Evolutionary conservation across 345 rosid species (phyloP), one percentile per base, ranked within the genome.

Genomic region (Citrus glauca): DNA sequence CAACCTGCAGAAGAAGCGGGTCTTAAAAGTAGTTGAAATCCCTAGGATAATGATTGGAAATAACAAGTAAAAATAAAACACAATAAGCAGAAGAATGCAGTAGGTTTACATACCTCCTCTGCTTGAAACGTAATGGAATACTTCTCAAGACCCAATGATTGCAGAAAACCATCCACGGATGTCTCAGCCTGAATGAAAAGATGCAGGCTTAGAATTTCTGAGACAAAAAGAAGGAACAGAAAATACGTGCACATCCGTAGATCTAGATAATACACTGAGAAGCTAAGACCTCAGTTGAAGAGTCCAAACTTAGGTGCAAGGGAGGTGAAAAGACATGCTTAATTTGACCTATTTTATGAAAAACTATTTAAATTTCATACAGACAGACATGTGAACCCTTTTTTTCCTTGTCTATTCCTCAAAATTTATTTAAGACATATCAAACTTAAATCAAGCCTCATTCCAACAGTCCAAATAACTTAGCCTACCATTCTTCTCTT

Each of bases 101-200:
- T 16, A 72, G 71, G 42, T 65, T 42, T 37, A 75, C 86, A 66
- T 86, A 96, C 99, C 83, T 96, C 99, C 87, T 96, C 99, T 50
- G 91, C 99, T 83, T 94, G 97, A 82, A 96, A 96, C 70, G 92
- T 88, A 69, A 95, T 94, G 0, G 91, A 85, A 81, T 96, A 96
- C 69, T 94, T 96, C 81, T 94, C 98, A 14, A 96, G 92, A 80
- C 93, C 97, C 87, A 96, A 76, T 10, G 98, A 96, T 80, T 79
- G 91, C 82, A 96, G 85, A 80, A 96, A 96, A 81, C 86, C 82
- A 79, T 94, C 98, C 73, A 96, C 88, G 4, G 94, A 86, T 37
- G 82, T 73, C 77, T 86, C 94, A 68, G 84, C 91, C 98, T 96
- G 95, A 88, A 84, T n/a, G 45, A 75, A 27, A 78, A 81, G 76